A percentile compares a stretch with the other conserved stretches of the same genome.
phyloP scores from a whole-genome alignment of 2,329 filamentous ascomycete species.

The Capronia epimyces region DNA sequence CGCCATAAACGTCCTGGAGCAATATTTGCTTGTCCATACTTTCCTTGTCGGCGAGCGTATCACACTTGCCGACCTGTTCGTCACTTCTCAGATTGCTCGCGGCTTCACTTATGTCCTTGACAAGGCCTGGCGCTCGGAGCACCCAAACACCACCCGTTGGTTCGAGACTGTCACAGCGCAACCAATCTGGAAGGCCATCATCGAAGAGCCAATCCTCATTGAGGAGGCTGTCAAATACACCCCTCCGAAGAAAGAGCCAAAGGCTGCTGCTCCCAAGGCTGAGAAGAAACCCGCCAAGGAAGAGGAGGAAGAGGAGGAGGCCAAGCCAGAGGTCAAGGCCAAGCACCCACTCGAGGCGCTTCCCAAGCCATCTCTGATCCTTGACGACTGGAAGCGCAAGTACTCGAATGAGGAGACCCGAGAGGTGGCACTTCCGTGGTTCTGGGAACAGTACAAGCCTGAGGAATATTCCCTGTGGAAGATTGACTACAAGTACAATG shows the following conservation, averaged over 20 bases:
- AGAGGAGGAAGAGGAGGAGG: conserved; percentile 55
- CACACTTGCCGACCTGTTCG: conserved; percentile 91
- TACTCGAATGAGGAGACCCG: conserved; percentile 95
- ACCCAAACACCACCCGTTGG: conserved; percentile 89
- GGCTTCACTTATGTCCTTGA: conserved; percentile 94
- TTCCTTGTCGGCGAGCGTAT: conserved; percentile 97
- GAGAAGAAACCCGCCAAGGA: conserved; percentile 47
- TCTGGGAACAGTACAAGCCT: conserved; percentile 94
- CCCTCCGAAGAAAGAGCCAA: conserved; percentile 66
- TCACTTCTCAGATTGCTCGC: conserved; percentile 69
- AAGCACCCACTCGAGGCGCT: conserved; percentile 94
- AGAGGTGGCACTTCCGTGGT: conserved; percentile 81
- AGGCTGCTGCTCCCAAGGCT: conserved; percentile 47
- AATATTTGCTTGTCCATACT: conserved; percentile 86
- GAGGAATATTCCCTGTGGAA: conserved; percentile 95
- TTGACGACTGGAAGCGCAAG: conserved; percentile 98
- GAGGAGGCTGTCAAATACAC: conserved; percentile 71
- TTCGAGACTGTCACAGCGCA: conserved; percentile 91
- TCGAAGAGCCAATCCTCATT: conserved; percentile 68
- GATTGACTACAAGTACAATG: conserved; percentile 97
- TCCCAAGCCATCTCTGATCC: conserved; percentile 68
- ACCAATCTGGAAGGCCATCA: conserved; percentile 78
- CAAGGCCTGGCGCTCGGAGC: conserved; percentile 74
- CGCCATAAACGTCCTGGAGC: conserved; percentile 68
- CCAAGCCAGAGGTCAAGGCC: conserved; percentile 63